A percentile compares a stretch with the other conserved stretches of the same genome.
Conservation (phyloP, 176 grass and related monocot species). For the Aegilops longissima region DNA sequence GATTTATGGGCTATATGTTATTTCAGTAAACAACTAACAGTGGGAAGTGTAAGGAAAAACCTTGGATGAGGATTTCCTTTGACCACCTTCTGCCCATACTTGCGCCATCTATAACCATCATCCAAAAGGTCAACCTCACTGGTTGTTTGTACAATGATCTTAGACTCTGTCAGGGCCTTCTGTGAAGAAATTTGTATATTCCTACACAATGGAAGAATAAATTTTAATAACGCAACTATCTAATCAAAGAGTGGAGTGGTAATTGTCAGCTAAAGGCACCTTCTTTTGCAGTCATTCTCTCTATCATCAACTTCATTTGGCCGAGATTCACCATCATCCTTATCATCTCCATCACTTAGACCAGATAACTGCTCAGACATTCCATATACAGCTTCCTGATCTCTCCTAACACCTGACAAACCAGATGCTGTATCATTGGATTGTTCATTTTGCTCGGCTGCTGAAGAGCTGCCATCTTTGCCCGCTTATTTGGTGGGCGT, state of each 20-base stretch:
- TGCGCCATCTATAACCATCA: conserved; percentile 99
- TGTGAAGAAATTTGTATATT: conserved; percentile 75
- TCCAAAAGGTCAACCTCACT: conserved; percentile 98
- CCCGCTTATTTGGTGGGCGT: conserved; percentile 66
- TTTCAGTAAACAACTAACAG: not conserved
- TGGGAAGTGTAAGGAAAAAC: conserved; percentile 26
- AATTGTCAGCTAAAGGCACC: conserved; percentile 38
- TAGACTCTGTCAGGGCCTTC: conserved; percentile 59
- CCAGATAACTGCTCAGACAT: conserved; percentile 71
- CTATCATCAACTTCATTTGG: conserved; percentile 47
- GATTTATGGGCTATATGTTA: not conserved
- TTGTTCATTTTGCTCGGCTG: conserved; percentile 53
- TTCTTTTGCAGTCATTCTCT: conserved; percentile 58
- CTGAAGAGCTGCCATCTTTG: conserved; percentile 55
- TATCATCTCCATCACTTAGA: conserved; percentile 81
- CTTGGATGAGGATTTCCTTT: conserved; percentile 99
- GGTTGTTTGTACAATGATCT: conserved; percentile 94
- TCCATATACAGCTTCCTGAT: conserved; percentile 57
- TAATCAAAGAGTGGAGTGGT: conserved; percentile 17
- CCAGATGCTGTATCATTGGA: conserved; percentile 49
- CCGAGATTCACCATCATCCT: conserved; percentile 53
- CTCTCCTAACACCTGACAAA: conserved; percentile 51
- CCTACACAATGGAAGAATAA: conserved; percentile 33
- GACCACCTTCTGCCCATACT: conserved; percentile 95
- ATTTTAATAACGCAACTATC: not conserved